Percentiles rank a stretch among this genome's conserved stretches.
Evolutionary conservation across 2,329 filamentous ascomycete species (phyloP).

Genomic region (Colletotrichum tropicale): DNA sequence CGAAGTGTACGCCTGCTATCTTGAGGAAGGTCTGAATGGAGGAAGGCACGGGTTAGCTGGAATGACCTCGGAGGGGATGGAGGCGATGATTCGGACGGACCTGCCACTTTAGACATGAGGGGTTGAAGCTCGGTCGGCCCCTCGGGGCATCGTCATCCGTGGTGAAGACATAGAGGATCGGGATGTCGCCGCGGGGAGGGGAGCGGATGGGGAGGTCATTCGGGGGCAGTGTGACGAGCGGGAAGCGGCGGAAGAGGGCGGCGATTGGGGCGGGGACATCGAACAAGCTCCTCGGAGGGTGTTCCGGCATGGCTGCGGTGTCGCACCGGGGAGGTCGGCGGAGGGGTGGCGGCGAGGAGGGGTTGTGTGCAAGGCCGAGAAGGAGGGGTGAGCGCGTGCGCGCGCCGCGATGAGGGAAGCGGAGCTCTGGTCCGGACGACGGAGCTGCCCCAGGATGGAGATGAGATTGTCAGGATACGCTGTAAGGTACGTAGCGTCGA

Average conservation of each 20-base stretch:
- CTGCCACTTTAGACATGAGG: conserved; percentile 96
- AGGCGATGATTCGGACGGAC: conserved; percentile 50
- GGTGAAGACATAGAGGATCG: conserved; percentile 79
- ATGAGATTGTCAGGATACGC: neutral
- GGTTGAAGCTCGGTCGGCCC: conserved; percentile 83
- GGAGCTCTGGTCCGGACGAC: neutral
- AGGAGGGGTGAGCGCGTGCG: neutral
- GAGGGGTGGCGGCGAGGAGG: neutral
- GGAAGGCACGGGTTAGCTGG: neutral
- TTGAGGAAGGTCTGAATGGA: conserved; percentile 75
- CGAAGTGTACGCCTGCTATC: conserved; percentile 73
- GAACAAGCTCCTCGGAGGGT: conserved; percentile 43
- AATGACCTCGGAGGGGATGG: neutral
- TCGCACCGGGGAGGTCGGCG: neutral
- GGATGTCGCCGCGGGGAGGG: conserved; percentile 43
- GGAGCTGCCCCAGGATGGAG: neutral
- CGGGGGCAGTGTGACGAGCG: conserved; percentile 74
- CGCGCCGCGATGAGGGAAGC: neutral
- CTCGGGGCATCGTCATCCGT: conserved; percentile 63
- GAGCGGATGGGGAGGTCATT: conserved; percentile 75
- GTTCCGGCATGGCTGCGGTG: conserved; percentile 22
- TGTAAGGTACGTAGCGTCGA: neutral
- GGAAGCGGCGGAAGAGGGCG: conserved; percentile 83
- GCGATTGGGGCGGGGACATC: conserved; percentile 77
- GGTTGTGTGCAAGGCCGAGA: neutral